Evolutionary conservation across 495 filamentous ascomycete species (phyloP), one percentile per base, ranked within the genome.

Genomic region (Podospora fimiseda): DNA sequence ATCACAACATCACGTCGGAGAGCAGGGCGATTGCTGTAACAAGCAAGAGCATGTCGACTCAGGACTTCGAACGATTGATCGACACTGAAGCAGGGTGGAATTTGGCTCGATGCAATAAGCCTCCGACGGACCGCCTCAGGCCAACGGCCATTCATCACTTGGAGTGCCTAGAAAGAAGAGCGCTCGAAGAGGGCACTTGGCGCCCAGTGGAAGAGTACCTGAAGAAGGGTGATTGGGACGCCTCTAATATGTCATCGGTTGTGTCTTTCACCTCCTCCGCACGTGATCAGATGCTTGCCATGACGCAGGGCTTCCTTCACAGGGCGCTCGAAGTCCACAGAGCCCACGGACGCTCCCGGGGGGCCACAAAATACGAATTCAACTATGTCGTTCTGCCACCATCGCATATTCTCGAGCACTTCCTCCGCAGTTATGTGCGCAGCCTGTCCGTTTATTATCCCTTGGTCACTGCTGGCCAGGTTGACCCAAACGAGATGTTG

Each of bases 211-310:
- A 74, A 43, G 57, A 65, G 30, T 67, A 72, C 38, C 55, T 75
- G 19, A 62, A 71, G 36, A 53, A 63, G 36, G 59, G 60, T 6
- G 59, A 71, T 43, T 60, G 65, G 64, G 56, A 69, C 27, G 57
- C 58, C 8, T 52, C 63, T 27, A 75, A 80, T 40, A 62, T 76
- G 48, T 63, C 72, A 19, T 68, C 66, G 5, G 72, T 77, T 8
- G 73, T 75, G 19, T 70, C 74, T 8, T 62, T 84, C 23, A 69
- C 66, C 3, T 60, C 75, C 11, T 65, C 68, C 21, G 78, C 80
- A 30, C 73, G 81, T n/a, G 81, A 85, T 60, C 80, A 77, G 65
- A 74, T 85, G 48, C 73, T 83, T 14, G 81, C 79, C 38, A 82
- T 83, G 43, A 82, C 81, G 8, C 81, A 84, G 53, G 75, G 67